Percentiles rank a stretch among this genome's conserved stretches.
Conservation (phyloP, 2,329 filamentous ascomycete genomes). For the Aspergillus novoparasiticus region DNA sequence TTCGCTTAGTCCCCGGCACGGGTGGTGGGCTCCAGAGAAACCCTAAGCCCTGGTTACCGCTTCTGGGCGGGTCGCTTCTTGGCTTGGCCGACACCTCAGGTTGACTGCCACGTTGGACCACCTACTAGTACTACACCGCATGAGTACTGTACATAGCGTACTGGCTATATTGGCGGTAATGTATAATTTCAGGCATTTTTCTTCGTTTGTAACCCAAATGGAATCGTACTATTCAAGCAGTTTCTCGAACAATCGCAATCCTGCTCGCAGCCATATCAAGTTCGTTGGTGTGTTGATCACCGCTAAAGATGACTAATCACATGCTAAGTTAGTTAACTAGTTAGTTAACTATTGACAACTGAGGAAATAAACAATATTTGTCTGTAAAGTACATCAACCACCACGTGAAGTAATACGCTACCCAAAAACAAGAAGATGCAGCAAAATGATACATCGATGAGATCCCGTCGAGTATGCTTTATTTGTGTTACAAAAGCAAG, state of each 20-base stretch:
- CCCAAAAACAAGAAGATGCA: background rate
- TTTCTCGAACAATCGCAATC: background rate
- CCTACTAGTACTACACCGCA: background rate
- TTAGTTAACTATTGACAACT: background rate
- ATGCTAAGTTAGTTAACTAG: background rate
- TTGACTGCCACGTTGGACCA: background rate
- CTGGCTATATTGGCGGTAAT: background rate
- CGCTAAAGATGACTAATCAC: background rate
- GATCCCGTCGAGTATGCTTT: background rate
- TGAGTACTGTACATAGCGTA: background rate
- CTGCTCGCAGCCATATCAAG: background rate
- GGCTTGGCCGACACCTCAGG: slow-evolving; percentile 12
- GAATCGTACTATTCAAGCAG: background rate
- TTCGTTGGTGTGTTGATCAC: background rate
- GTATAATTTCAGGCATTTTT: background rate
- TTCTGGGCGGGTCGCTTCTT: slow-evolving; percentile 16
- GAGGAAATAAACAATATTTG: background rate
- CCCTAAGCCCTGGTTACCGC: slow-evolving; percentile 41
- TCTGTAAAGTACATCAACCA: background rate
- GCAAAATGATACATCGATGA: background rate
- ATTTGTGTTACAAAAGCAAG: background rate
- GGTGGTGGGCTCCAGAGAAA: slow-evolving; percentile 30
- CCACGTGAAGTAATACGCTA: background rate
- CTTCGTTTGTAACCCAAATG: background rate
- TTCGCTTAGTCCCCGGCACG: slow-evolving; percentile 42